Percentiles rank a stretch among this genome's conserved stretches.
Conservation (phyloP, 2,329 filamentous ascomycete genomes). For the Sodiomyces alkalinus region DNA sequence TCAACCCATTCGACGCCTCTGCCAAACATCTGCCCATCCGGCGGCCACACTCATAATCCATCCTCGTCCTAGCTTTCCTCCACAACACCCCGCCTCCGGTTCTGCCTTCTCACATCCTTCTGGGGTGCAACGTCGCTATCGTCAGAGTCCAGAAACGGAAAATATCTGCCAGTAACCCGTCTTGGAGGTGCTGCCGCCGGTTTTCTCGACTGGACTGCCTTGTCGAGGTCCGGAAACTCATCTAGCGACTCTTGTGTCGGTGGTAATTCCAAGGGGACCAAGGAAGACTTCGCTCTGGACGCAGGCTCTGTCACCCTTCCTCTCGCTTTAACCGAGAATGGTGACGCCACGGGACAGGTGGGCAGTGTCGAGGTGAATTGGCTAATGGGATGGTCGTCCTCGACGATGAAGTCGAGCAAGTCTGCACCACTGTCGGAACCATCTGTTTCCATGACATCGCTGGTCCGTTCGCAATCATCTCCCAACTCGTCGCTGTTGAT, state of each 20-base stretch:
- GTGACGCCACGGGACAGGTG: constrained; percentile 1
- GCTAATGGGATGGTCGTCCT: constrained; percentile 23
- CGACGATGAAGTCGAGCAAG: constrained; percentile 41
- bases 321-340: constrained; percentile 6
- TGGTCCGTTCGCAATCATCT: constrained; percentile 35
- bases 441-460: constrained; percentile 28
- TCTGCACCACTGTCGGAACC: constrained; percentile 34
- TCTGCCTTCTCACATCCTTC: constrained; percentile 1
- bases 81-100: constrained; percentile 5
- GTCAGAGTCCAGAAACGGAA: too few species aligned
- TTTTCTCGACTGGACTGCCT: background rate
- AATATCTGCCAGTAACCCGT: constrained; percentile 2
- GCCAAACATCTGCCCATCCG: background rate
- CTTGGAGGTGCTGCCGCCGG: constrained; percentile 1
- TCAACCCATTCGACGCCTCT: too few species aligned
- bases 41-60: constrained; percentile 1
- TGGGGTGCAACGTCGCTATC: constrained; percentile 1
- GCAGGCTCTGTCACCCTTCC: constrained; percentile 5
- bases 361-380: background rate
- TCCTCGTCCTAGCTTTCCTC: constrained; percentile 12
- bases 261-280: constrained; percentile 20
- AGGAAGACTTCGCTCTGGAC: constrained; percentile 17
- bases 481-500: constrained; percentile 31
- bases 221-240: constrained; percentile 7
- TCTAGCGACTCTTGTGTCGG: constrained; percentile 22